Percentiles rank a stretch among this genome's conserved stretches.
phyloP scores from a whole-genome alignment of 2,329 filamentous ascomycete genomes.

The Davidsoniella australis region DNA sequence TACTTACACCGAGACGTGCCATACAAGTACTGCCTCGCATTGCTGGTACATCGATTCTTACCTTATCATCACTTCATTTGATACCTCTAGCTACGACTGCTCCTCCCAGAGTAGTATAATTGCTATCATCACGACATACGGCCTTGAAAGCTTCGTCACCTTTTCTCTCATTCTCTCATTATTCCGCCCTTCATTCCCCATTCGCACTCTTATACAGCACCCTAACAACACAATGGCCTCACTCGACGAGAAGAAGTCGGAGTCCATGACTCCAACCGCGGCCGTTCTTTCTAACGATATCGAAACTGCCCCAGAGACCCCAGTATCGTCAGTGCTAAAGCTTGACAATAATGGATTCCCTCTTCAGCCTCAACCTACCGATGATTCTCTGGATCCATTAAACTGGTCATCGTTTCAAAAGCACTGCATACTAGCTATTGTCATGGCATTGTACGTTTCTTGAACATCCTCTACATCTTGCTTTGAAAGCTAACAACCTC shows the following conservation, averaged over 20 bases:
- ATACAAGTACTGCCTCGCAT: too few relatives aligned
- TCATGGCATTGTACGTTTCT: constrained; percentile 31
- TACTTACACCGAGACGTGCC: too few relatives aligned
- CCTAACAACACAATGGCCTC: not conserved
- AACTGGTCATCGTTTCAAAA: constrained; percentile 34
- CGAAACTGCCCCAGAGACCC: not conserved
- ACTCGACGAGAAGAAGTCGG: not conserved
- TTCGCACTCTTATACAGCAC: not conserved
- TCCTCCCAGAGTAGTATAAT: too few relatives aligned
- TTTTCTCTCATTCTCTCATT: not conserved
- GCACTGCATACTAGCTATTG: constrained; percentile 30
- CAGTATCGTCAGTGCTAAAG: not conserved
- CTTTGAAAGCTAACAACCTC: not conserved
- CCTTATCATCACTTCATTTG: too few relatives aligned
- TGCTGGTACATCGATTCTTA: too few relatives aligned
- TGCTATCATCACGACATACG: not conserved
- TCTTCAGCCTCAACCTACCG: constrained; percentile 21
- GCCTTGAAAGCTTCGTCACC: not conserved
- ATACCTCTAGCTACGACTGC: too few relatives aligned
- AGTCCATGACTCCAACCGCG: not conserved
- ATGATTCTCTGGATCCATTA: constrained; percentile 33
- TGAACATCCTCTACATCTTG: not conserved
- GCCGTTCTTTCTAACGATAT: not conserved
- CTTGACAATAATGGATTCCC: constrained; percentile 18
- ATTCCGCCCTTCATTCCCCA: not conserved